phyloP scores from a whole-genome alignment of 805 yeast species.

The Monosporozyma aquatica region DNA sequence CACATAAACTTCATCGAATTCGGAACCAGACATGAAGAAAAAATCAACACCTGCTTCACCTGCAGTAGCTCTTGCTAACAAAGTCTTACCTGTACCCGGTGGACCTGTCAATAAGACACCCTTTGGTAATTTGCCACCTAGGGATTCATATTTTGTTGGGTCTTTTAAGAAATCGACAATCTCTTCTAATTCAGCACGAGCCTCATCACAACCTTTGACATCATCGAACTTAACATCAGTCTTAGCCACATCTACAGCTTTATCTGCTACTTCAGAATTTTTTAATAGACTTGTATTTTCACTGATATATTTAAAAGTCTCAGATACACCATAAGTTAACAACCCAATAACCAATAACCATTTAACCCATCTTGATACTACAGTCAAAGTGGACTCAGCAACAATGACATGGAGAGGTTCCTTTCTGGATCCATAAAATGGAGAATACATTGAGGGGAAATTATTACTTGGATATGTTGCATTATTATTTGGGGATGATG shows the following conservation, averaged over 20 bases:
- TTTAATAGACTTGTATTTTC: conserved; percentile 67
- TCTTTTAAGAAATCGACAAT: conserved; percentile 96
- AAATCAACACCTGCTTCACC: conserved; percentile 99
- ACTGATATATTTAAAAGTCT: conserved; percentile 65
- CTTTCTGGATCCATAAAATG: conserved; percentile 47
- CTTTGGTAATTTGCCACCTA: conserved; percentile 95
- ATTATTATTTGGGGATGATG: conserved; percentile 20
- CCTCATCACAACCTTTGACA: conserved; percentile 97
- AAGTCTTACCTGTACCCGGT: conserved; percentile 97
- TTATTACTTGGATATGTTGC: conserved; percentile 20
- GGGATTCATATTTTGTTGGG: conserved; percentile 90
- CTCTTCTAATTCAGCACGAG: conserved; percentile 93
- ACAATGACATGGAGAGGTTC: conserved; percentile 94
- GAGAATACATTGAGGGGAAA: conserved; percentile 28
- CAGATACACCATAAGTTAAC: conserved; percentile 70
- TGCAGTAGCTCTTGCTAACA: conserved; percentile 95
- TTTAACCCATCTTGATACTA: conserved; percentile 78
- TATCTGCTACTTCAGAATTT: conserved; percentile 60
- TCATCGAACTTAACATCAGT: conserved; percentile 84
- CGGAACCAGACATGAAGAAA: conserved; percentile 97
- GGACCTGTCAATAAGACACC: conserved; percentile 97
- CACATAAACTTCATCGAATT: conserved; percentile 94
- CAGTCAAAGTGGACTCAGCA: conserved; percentile 71
- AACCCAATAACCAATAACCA: conserved; percentile 80
- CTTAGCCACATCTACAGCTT: conserved; percentile 73